Conservation (phyloP, 805 yeast species). For the Allodekkera sacchari region DNA sequence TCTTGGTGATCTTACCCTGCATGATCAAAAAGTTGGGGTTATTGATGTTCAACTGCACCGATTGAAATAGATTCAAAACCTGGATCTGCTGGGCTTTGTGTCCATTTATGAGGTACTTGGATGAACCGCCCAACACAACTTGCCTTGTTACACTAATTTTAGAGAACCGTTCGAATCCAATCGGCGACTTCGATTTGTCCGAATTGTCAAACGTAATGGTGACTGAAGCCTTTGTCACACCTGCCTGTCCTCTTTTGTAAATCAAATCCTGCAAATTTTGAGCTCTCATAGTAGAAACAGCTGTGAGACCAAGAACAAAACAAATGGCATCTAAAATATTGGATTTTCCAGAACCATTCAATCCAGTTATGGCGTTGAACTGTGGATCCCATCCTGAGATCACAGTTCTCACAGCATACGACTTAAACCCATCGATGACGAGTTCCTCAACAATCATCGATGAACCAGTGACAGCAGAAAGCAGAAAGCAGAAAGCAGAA, state of each 20-base stretch:
- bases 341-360: slow-evolving; percentile 96
- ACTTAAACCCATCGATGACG: slow-evolving; percentile 94
- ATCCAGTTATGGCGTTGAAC: slow-evolving; percentile 95
- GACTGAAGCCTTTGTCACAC: slow-evolving; percentile 93
- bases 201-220: slow-evolving; percentile 89
- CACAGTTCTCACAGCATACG: slow-evolving; percentile 94
- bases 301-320: slow-evolving; percentile 93
- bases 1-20: slow-evolving; percentile 99
- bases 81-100: slow-evolving; percentile 94
- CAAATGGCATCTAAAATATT: slow-evolving; percentile 95
- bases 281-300: slow-evolving; percentile 94
- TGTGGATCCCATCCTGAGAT: slow-evolving; percentile 93
- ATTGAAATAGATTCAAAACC: slow-evolving; percentile 82
- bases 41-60: slow-evolving; percentile 91
- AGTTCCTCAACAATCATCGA: slow-evolving; percentile 90
- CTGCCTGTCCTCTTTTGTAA: slow-evolving; percentile 96
- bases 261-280: slow-evolving; percentile 88
- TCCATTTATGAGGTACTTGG: slow-evolving; percentile 80
- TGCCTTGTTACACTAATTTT: slow-evolving; percentile 90
- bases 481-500: not conserved
- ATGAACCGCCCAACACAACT: slow-evolving; percentile 81
- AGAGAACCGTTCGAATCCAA: slow-evolving; percentile 70
- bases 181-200: slow-evolving; percentile 71
- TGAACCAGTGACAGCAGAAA: not conserved
- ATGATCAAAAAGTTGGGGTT: slow-evolving; percentile 95